Evolutionary conservation across 164 flowering plant species (phyloP).

Genomic region (Sedum album): DNA sequence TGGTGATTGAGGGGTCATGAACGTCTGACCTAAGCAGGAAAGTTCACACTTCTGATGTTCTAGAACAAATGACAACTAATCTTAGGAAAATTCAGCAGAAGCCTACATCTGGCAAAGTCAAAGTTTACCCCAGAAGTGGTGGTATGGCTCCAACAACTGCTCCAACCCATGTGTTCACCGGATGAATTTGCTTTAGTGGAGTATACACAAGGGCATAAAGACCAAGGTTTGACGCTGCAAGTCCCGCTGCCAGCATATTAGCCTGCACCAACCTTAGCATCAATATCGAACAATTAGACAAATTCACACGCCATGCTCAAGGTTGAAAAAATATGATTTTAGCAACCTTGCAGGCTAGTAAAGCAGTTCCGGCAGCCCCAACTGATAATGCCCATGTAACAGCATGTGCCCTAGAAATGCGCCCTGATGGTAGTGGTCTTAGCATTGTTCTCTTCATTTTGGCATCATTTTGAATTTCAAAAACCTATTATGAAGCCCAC

Average conservation of each 20-base stretch:
- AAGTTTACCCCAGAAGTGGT: slow-evolving; percentile 75
- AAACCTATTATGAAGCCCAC: slow-evolving; percentile 37
- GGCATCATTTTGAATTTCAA: slow-evolving; percentile 83
- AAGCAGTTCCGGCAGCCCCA: slow-evolving; percentile 74
- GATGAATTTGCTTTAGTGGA: slow-evolving; percentile 91
- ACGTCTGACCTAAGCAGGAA: neutral
- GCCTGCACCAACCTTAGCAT: slow-evolving; percentile 82
- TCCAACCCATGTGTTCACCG: slow-evolving; percentile 96
- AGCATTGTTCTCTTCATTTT: slow-evolving; percentile 82
- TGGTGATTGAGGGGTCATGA: neutral
- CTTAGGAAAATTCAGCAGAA: too few relatives aligned
- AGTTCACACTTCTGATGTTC: neutral
- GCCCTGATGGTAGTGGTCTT: slow-evolving; percentile 93
- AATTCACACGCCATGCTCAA: slow-evolving; percentile 9
- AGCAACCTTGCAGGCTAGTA: slow-evolving; percentile 73
- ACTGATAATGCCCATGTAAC: slow-evolving; percentile 64
- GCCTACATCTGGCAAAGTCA: neutral
- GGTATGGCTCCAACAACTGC: slow-evolving; percentile 98
- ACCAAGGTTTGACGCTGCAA: slow-evolving; percentile 81
- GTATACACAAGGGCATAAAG: slow-evolving; percentile 93
- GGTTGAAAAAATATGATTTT: neutral
- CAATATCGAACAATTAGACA: slow-evolving; percentile 27
- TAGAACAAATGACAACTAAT: neutral
- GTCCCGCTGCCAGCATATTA: slow-evolving; percentile 85
- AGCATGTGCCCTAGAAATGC: slow-evolving; percentile 69